Percentiles rank a stretch among this genome's conserved stretches.
Conservation (phyloP, 2,329 filamentous ascomycete genomes). For the Penicillium hordei region DNA sequence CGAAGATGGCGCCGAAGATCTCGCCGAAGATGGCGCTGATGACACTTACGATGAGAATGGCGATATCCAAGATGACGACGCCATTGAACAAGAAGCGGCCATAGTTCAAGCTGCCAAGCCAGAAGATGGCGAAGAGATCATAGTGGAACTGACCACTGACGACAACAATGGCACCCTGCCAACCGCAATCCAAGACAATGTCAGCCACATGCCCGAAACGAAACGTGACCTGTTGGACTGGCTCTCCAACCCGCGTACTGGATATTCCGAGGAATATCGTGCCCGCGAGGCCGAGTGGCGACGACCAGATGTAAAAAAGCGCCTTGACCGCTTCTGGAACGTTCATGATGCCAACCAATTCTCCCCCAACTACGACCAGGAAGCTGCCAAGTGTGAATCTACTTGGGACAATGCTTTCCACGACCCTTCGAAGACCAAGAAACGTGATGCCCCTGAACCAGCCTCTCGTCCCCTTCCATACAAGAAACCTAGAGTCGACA, state of each 20-base stretch:
- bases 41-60: slow-evolving; percentile 18
- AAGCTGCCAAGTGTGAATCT: slow-evolving; percentile 29
- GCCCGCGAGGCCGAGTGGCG: slow-evolving; percentile 20
- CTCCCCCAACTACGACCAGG: slow-evolving; percentile 36
- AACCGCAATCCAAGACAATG: slow-evolving; percentile 1
- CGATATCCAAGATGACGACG: slow-evolving; percentile 20
- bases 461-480: slow-evolving; percentile 36
- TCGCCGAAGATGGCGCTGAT: slow-evolving; percentile 16
- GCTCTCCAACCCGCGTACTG: slow-evolving; percentile 22
- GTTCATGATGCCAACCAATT: slow-evolving; percentile 39
- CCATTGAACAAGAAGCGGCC: slow-evolving; percentile 16
- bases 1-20: slow-evolving; percentile 28
- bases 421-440: slow-evolving; percentile 31
- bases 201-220: neutral
- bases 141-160: slow-evolving; percentile 10
- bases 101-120: slow-evolving; percentile 8
- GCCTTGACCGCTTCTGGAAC: slow-evolving; percentile 39
- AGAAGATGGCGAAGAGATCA: slow-evolving; percentile 21
- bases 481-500: slow-evolving; percentile 28
- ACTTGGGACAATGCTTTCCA: slow-evolving; percentile 37
- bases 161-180: slow-evolving; percentile 4
- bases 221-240: slow-evolving; percentile 19
- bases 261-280: slow-evolving; percentile 20
- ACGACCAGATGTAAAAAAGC: slow-evolving; percentile 29
- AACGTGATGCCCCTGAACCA: slow-evolving; percentile 29